Evolutionary conservation across 768 basidiomycete genomes (phyloP).

Genomic region (Amanita rubescens): DNA sequence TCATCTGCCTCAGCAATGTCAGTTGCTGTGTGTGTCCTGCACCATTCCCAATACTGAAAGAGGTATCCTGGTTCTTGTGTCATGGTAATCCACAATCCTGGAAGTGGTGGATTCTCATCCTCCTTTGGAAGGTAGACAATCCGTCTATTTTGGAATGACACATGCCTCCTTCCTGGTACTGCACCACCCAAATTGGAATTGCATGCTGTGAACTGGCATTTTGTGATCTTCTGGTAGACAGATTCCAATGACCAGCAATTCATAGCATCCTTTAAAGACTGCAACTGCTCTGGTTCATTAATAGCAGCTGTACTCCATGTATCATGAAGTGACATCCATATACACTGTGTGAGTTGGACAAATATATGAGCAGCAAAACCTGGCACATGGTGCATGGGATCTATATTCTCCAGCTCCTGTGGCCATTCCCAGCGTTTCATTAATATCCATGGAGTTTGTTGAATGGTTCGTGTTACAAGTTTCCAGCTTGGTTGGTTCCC

Average conservation of each 20-base stretch:
- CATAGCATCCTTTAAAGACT: not conserved
- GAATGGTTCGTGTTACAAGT: not conserved
- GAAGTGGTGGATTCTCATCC: not conserved
- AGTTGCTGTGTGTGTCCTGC: not conserved
- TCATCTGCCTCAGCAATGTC: too few species aligned
- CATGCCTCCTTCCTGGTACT: not conserved
- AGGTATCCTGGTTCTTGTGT: not conserved
- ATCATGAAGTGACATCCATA: not conserved
- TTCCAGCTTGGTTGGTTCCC: not conserved
- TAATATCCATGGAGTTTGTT: not conserved
- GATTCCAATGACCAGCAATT: not conserved
- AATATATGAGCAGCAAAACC: not conserved
- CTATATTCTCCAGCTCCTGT: not conserved
- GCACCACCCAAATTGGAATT: not conserved
- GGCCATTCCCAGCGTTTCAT: not conserved
- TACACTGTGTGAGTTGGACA: not conserved
- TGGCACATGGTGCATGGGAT: not conserved
- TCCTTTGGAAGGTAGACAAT: not conserved
- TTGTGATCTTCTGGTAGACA: not conserved
- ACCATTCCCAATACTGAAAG: not conserved
- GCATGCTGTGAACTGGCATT: not conserved
- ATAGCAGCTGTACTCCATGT: not conserved
- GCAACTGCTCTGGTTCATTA: not conserved
- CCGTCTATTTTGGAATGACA: not conserved
- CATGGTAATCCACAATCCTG: not conserved